Conservation (phyloP, 2,329 filamentous ascomycete species). For the Gyromitra esculenta region DNA sequence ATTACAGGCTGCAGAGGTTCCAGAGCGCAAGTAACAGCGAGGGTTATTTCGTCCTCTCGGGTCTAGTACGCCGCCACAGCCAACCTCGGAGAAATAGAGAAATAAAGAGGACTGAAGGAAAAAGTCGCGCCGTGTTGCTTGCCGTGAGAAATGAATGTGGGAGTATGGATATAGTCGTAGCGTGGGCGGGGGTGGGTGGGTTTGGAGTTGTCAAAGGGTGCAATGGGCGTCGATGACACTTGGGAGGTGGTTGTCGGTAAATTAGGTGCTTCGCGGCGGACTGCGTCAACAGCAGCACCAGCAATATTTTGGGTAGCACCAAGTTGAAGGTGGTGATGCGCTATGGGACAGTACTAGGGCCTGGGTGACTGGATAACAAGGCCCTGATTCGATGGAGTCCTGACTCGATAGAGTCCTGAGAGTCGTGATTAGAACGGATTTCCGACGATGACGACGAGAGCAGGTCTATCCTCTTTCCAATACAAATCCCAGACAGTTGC, state of each 20-base stretch:
- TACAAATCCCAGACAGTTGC: no score
- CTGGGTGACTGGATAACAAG: slow-evolving; percentile 28
- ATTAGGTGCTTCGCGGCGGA: slow-evolving; percentile 39
- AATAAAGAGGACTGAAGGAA: slow-evolving; percentile 18
- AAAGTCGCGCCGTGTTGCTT: slow-evolving; percentile 31
- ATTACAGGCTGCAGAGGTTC: slow-evolving; percentile 42
- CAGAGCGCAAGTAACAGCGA: slow-evolving; percentile 42
- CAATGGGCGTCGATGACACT: slow-evolving; percentile 40
- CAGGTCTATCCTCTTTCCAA: no score
- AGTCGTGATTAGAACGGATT: slow-evolving; percentile 45
- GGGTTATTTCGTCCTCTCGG: slow-evolving; percentile 32
- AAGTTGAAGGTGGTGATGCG: slow-evolving; percentile 34
- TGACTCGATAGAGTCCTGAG: slow-evolving; percentile 39
- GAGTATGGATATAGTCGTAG: slow-evolving; percentile 34
- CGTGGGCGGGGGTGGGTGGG: slow-evolving; percentile 29
- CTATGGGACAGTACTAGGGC: slow-evolving; percentile 25
- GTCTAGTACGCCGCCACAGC: slow-evolving; percentile 22
- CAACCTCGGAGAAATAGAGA: slow-evolving; percentile 18
- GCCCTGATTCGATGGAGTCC: slow-evolving; percentile 30
- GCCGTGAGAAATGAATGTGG: slow-evolving; percentile 39
- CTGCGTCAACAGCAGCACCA: slow-evolving; percentile 31
- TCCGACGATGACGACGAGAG: slow-evolving; percentile 18
- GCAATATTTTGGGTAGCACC: slow-evolving; percentile 32
- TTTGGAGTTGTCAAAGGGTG: slow-evolving; percentile 33
- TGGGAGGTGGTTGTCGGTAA: slow-evolving; percentile 40